phyloP scores from a whole-genome alignment of 1,284 basidiomycete genomes.

The Neonothopanus nambi region DNA sequence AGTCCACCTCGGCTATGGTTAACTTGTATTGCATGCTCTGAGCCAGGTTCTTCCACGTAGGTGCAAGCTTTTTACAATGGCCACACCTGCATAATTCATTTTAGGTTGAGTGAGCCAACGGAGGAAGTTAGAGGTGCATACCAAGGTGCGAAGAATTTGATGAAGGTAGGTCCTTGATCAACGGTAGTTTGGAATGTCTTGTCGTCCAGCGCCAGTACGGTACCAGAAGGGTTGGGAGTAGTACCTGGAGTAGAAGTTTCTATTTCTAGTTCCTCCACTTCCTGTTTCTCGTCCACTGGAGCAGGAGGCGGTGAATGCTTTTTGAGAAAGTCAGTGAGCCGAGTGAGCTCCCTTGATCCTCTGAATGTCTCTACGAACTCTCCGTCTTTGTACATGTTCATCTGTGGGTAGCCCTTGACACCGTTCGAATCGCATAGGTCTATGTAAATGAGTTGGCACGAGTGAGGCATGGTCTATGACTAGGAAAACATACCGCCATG shows the following conservation, averaged over 20 bases:
- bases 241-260: constrained; percentile 15
- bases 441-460: constrained; percentile 30
- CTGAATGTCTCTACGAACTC: constrained; percentile 59
- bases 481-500: constrained; percentile 87
- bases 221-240: constrained; percentile 58
- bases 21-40: constrained; percentile 65
- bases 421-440: constrained; percentile 77
- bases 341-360: constrained; percentile 49
- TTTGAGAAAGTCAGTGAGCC: constrained; percentile 48
- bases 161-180: constrained; percentile 66
- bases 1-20: constrained; percentile 84
- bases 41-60: constrained; percentile 77
- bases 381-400: constrained; percentile 77
- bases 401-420: constrained; percentile 77
- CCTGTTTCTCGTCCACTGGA: too few species aligned
- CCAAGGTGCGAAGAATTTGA: constrained; percentile 95
- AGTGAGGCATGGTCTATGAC: neutral
- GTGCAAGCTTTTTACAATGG: constrained; percentile 90
- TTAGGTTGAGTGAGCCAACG: neutral
- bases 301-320: constrained; percentile 7
- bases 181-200: constrained; percentile 53
- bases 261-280: constrained; percentile 10
- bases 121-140: constrained; percentile 31
- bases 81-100: constrained; percentile 58
- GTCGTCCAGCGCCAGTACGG: constrained; percentile 55